Conservation (phyloP, 2,329 filamentous ascomycete species). For the Fusarium sublunatum region DNA sequence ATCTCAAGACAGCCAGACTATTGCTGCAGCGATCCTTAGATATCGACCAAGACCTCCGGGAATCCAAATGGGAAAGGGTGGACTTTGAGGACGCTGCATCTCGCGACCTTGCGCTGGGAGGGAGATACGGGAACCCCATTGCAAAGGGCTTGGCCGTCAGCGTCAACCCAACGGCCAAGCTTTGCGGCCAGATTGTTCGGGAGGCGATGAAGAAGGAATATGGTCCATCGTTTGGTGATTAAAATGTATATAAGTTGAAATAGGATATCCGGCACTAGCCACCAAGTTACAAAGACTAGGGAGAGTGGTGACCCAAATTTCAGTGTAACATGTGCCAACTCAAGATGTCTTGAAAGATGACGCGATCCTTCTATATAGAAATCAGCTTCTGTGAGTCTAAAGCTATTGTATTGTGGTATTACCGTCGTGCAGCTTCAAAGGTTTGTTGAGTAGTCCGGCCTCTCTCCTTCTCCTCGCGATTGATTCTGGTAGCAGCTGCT, state of each 20-base stretch:
- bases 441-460: conserved; percentile 64
- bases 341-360: conserved; percentile 42
- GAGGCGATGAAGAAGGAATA: conserved; percentile 78
- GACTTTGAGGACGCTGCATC: conserved; percentile 73
- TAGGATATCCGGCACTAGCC: conserved; percentile 14
- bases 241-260: conserved; percentile 24
- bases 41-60: conserved; percentile 55
- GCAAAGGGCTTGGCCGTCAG: conserved; percentile 72
- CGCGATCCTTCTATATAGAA: conserved; percentile 47
- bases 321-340: neutral
- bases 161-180: conserved; percentile 75
- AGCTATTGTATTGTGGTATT: conserved; percentile 22
- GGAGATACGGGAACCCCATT: conserved; percentile 73
- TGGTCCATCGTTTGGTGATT: conserved; percentile 60
- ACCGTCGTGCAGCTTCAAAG: conserved; percentile 59
- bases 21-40: conserved; percentile 52
- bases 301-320: neutral
- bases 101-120: conserved; percentile 71
- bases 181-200: conserved; percentile 75
- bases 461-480: conserved; percentile 69
- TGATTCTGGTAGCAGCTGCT: conserved; percentile 67
- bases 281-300: conserved; percentile 6
- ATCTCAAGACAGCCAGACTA: conserved; percentile 68
- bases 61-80: conserved; percentile 62
- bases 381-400: conserved; percentile 11